Percentiles rank a stretch among this genome's conserved stretches.
Evolutionary conservation across 2,329 filamentous ascomycete species (phyloP).

Genomic region (Sphaerulina musiva): DNA sequence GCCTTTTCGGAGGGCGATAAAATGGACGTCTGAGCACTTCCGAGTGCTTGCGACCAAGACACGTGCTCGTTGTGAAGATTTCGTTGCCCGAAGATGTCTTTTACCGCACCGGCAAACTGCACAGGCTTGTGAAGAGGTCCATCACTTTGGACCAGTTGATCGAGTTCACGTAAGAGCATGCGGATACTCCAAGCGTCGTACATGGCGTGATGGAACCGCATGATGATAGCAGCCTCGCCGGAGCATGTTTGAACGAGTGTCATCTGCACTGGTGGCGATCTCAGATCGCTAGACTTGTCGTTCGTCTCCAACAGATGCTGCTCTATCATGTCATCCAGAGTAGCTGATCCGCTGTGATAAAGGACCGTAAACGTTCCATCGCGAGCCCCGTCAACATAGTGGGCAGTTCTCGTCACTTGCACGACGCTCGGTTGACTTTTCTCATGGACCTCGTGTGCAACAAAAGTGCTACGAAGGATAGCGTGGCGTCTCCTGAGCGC

Average conservation of each 20-base stretch:
- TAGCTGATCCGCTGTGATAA: background rate
- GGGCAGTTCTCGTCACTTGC: background rate
- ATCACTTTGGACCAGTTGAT: background rate
- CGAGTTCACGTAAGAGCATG: background rate
- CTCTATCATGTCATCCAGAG: background rate
- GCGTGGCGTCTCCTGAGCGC: background rate
- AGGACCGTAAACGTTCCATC: background rate
- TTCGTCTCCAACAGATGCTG: background rate
- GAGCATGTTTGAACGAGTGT: background rate
- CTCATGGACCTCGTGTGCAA: background rate
- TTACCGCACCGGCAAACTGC: background rate
- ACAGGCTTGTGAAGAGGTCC: too few species aligned
- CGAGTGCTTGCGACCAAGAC: background rate
- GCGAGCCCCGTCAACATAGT: background rate
- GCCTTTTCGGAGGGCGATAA: background rate
- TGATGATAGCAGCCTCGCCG: background rate
- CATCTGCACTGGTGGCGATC: background rate
- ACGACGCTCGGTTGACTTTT: background rate
- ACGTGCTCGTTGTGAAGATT: background rate
- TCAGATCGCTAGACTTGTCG: background rate
- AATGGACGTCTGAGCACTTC: background rate
- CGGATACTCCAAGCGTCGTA: background rate
- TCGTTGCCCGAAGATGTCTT: background rate
- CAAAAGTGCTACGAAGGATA: background rate
- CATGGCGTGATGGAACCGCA: background rate